Evolutionary conservation across 768 basidiomycete genomes (phyloP), one percentile per base, ranked within the genome.

Genomic region (Hericium alpestre): DNA sequence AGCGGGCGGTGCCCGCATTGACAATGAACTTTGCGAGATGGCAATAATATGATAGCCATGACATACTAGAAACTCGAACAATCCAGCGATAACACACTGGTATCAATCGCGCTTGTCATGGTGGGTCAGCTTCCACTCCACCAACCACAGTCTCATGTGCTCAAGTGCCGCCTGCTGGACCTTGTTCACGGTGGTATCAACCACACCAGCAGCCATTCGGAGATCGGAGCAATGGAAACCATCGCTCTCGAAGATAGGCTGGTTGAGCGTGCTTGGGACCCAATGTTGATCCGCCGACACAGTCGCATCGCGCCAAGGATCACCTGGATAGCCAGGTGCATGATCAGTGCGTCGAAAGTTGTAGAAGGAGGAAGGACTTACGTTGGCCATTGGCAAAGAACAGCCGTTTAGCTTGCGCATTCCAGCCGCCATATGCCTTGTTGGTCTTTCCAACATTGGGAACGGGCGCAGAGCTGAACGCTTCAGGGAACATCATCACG

Each of bases 171-270:
- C 23, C 38, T 53, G 27, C 38, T 53, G 51, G 15, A 53, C 25
- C 7, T 11, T 25, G 25, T 23, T 32, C 16, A 53, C 22, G 15
- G 23, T 53, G 5, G 74, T 59, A 59, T 87, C 84, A 5, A 73
- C 73, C 4, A 60, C 20, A 1, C 74, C 80, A 41, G 72, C 71
- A 22, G 59, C 40, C 0, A 71, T 67, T 54, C 70, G 47, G 50
- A 90, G 65, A 63, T 88, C 86, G 16, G 85, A 82, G 64, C 77
- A 78, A 62, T 87, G 86, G 75, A 84, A 88, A 0, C 82, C 86
- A 59, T 84, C 76, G 23, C 80, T 71, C 12, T 79, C 65, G 15
- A 72, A 76, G 54, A 87, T 82, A 0, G 82, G 81, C 62, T 84
- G 83, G 1, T 65, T 66, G 0, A 74, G 55, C 3, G 80, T 84